These are phyloP conservation scores for Craspedostauros australis DNA, from an alignment of 108 stramenopile species.

Conservation along the genomic window DNA sequence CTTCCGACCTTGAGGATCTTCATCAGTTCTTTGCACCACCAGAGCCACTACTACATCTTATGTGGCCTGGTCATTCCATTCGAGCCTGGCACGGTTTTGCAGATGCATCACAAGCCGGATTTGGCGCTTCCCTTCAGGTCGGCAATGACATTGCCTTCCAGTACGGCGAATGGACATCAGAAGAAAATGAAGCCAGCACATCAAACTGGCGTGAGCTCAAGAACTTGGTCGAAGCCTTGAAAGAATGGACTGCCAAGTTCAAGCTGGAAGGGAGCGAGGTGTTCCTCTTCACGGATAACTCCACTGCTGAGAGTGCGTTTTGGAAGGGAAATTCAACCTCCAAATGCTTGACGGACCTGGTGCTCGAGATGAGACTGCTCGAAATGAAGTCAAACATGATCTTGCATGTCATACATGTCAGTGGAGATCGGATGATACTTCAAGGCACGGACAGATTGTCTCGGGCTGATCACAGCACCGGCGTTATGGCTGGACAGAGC, in stretches of 20 bases:
- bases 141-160: neutral
- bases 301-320: constrained; percentile 23
- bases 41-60: constrained; percentile 1
- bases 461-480: no score
- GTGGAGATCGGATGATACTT: no score
- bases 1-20: constrained; percentile 20
- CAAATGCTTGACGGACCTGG: no score
- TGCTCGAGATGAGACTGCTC: no score
- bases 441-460: no score
- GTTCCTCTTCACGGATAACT: constrained; percentile 47
- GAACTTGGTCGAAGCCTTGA: constrained; percentile 28
- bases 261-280: constrained; percentile 17
- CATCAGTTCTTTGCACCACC: neutral
- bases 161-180: constrained; percentile 6
- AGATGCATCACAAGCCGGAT: constrained; percentile 33
- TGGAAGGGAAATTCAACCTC: no score
- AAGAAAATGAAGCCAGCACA: constrained; percentile 14
- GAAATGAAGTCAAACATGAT: no score
- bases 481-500: no score
- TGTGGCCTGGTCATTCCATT: neutral
- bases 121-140: constrained; percentile 13
- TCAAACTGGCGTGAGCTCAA: constrained; percentile 22
- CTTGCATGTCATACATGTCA: no score
- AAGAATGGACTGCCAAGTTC: constrained; percentile 12
- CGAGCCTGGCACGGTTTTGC: constrained; percentile 34